Conservation (phyloP, 495 filamentous ascomycete genomes). For the Friedmanniomyces endolithicus region DNA sequence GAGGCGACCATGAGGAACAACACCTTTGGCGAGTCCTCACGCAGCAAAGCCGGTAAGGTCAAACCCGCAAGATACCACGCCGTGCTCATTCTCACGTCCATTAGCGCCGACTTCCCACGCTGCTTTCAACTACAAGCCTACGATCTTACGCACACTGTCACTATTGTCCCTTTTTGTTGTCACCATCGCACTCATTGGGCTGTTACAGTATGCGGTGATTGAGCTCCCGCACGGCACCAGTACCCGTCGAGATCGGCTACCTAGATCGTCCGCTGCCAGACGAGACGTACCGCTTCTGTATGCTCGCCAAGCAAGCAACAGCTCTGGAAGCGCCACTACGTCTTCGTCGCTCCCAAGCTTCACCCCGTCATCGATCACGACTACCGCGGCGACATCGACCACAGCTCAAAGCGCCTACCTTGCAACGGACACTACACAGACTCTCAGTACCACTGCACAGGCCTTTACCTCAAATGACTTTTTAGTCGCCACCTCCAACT, state of each 20-base stretch:
- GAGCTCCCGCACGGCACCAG: background rate
- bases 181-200: constrained; percentile 6
- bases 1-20: constrained; percentile 4
- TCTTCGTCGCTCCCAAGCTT: background rate
- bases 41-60: background rate
- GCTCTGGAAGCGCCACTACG: background rate
- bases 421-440: background rate
- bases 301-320: background rate
- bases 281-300: background rate
- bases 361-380: background rate
- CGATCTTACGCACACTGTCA: constrained; percentile 6
- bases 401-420: background rate
- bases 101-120: background rate
- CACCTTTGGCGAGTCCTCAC: background rate
- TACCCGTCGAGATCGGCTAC: background rate
- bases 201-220: constrained; percentile 5
- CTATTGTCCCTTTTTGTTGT: constrained; percentile 3
- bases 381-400: background rate
- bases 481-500: no score
- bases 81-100: background rate
- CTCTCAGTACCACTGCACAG: background rate
- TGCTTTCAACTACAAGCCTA: constrained; percentile 7
- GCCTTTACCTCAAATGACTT: no score
- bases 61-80: background rate
- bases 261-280: background rate